Percentiles rank a stretch among this genome's conserved stretches.
Evolutionary conservation across 108 stramenopile genomes (phyloP).

Genomic region (Skeletonema tropicum): DNA sequence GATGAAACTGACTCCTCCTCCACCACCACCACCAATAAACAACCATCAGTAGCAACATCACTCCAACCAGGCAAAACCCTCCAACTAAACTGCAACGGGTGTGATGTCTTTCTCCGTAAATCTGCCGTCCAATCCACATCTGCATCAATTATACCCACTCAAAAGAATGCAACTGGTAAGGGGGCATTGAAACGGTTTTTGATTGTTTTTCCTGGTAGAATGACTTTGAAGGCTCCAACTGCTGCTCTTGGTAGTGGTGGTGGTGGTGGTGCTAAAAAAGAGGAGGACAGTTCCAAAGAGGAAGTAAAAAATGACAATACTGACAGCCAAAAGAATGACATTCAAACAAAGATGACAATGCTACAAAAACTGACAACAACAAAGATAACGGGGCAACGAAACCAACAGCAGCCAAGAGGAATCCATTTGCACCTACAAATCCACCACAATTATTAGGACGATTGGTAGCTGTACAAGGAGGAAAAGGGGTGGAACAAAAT

Average conservation of each 20-base stretch:
- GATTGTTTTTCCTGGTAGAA: conserved; percentile 42
- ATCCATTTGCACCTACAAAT: conserved; percentile 41
- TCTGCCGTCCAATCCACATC: conserved; percentile 38
- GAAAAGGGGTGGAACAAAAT: conserved; percentile 5
- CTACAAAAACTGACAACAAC: not conserved
- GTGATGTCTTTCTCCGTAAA: conserved; percentile 51
- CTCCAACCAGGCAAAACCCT: conserved; percentile 34
- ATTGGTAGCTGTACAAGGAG: conserved; percentile 16
- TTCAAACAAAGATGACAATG: not conserved
- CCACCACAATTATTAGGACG: conserved; percentile 44
- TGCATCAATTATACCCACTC: not conserved
- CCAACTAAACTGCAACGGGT: conserved; percentile 38
- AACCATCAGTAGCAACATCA: not conserved
- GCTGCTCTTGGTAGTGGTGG: not conserved
- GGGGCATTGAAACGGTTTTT: conserved; percentile 37
- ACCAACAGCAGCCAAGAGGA: conserved; percentile 9
- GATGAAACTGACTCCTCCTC: not conserved
- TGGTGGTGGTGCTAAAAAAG: not conserved
- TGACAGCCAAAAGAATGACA: not conserved
- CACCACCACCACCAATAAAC: no score
- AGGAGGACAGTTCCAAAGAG: not conserved
- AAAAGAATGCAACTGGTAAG: not conserved
- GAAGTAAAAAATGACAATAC: no score
- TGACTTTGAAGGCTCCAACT: conserved; percentile 26
- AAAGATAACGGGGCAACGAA: conserved; percentile 2